Percentiles rank a stretch among this genome's conserved stretches.
phyloP scores from a whole-genome alignment of 2,329 filamentous ascomycete genomes.

The Cercospora canescens region DNA sequence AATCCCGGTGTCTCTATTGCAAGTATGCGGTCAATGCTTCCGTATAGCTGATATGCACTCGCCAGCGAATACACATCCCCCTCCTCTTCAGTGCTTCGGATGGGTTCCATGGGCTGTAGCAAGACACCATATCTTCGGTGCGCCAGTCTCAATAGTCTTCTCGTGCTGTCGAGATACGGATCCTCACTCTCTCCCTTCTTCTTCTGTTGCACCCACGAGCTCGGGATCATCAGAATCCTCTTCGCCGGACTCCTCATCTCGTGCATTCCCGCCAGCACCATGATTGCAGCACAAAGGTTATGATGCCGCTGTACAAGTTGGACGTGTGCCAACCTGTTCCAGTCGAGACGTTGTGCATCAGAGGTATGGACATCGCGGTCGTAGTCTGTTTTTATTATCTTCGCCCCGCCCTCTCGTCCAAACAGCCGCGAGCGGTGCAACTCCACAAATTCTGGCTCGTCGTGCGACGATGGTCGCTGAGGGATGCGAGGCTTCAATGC shows the following conservation, averaged over 20 bases:
- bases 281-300: conserved; percentile 52
- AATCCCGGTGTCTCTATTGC: conserved; percentile 48
- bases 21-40: conserved; percentile 47
- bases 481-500: conserved; percentile 63
- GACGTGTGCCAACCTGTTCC: conserved; percentile 49
- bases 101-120: conserved; percentile 45
- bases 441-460: conserved; percentile 14
- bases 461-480: conserved; percentile 34
- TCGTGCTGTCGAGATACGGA: conserved; percentile 46
- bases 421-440: conserved; percentile 33
- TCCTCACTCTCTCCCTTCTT: conserved; percentile 38
- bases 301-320: conserved; percentile 47
- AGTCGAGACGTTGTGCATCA: conserved; percentile 38
- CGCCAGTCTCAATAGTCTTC: conserved; percentile 46
- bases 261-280: conserved; percentile 50
- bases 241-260: conserved; percentile 47
- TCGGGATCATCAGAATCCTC: conserved; percentile 48
- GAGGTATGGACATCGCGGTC: conserved; percentile 24
- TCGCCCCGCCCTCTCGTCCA: conserved; percentile 21
- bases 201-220: conserved; percentile 36
- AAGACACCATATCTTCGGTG: conserved; percentile 48
- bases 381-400: conserved; percentile 32
- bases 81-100: conserved; percentile 31
- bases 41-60: conserved; percentile 44
- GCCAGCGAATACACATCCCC: conserved; percentile 44